Conservation (phyloP, 2,329 filamentous ascomycete genomes). For the Epichloe elymi region DNA sequence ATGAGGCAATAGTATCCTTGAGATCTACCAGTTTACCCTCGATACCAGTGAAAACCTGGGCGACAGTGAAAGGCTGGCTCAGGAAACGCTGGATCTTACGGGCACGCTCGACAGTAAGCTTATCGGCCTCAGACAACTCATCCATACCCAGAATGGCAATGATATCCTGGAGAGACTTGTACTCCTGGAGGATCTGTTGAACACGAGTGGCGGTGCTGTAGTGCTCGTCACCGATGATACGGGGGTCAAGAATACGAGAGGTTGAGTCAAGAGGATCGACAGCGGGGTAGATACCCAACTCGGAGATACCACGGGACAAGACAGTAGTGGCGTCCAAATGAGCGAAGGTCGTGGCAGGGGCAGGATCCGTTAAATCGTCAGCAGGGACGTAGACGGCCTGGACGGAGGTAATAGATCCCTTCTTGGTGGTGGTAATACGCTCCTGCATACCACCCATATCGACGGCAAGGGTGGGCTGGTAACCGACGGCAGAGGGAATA, state of each 20-base stretch:
- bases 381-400: constrained; percentile 99
- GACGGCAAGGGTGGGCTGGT: constrained; percentile 96
- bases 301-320: constrained; percentile 99
- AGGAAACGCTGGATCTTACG: constrained; percentile 99
- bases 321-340: constrained; percentile 99
- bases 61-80: constrained; percentile 93
- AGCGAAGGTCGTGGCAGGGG: constrained; percentile 97
- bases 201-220: constrained; percentile 90
- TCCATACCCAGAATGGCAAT: constrained; percentile 99
- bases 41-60: constrained; percentile 75
- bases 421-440: constrained; percentile 98
- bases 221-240: constrained; percentile 96
- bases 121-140: constrained; percentile 96
- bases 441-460: constrained; percentile 99
- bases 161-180: constrained; percentile 99
- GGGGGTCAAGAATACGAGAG: constrained; percentile 96
- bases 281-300: constrained; percentile 99
- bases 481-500: constrained; percentile 99
- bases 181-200: constrained; percentile 99
- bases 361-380: constrained; percentile 99
- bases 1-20: constrained; percentile 94
- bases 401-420: constrained; percentile 99
- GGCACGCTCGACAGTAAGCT: constrained; percentile 99
- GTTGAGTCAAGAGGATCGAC: constrained; percentile 99
- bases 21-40: constrained; percentile 95